These are phyloP conservation scores for Colletotrichum incanum DNA, from an alignment of 2,329 filamentous ascomycete genomes.

Conservation along the genomic window DNA sequence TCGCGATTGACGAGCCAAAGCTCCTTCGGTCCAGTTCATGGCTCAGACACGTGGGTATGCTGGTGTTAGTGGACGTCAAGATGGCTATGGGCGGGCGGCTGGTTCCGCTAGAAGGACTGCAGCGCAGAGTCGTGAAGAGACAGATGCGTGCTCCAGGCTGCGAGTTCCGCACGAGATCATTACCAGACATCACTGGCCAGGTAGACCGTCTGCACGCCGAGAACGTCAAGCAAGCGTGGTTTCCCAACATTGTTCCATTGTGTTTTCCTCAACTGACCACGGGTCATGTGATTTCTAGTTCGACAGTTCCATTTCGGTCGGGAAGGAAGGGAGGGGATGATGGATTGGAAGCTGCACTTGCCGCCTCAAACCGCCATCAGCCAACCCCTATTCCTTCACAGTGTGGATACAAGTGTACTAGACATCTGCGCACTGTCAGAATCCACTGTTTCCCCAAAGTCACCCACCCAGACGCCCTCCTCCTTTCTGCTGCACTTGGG, in stretches of 20 bases:
- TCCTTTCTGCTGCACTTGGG: conserved; percentile 4
- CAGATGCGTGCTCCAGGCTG: background rate
- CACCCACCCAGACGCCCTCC: background rate
- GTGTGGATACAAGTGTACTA: background rate
- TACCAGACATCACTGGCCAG: background rate
- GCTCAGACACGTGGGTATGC: background rate
- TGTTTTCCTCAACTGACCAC: background rate
- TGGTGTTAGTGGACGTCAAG: background rate
- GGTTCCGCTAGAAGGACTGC: background rate
- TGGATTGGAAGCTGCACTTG: conserved; percentile 22
- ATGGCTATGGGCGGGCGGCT: background rate
- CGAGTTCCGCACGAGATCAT: background rate
- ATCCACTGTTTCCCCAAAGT: conserved; percentile 32
- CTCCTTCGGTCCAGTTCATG: conserved; percentile 62
- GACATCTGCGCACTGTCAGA: conserved; percentile 17
- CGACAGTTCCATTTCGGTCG: background rate
- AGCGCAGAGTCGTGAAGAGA: background rate
- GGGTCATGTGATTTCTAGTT: conserved; percentile 16
- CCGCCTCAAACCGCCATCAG: conserved; percentile 8
- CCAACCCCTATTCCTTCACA: conserved; percentile 17
- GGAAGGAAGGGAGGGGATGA: conserved; percentile 3
- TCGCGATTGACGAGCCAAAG: conserved; percentile 55
- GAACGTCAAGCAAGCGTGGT: background rate
- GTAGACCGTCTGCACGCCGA: background rate
- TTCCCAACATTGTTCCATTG: background rate